These are phyloP conservation scores for Amanita subjunquillea DNA, from an alignment of 768 basidiomycete genomes.

Conservation along the genomic window DNA sequence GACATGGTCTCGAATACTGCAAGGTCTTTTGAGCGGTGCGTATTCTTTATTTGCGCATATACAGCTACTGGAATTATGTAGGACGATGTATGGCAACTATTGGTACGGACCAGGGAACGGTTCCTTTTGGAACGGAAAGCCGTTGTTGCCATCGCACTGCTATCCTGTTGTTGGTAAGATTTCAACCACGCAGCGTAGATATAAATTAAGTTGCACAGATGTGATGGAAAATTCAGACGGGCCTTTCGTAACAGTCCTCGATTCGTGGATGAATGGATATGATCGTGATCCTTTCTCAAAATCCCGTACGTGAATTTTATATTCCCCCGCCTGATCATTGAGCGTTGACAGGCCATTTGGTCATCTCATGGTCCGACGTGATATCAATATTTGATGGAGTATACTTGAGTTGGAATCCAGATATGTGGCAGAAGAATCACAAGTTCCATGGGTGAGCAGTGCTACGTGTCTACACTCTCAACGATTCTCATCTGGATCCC, in stretches of 20 bases:
- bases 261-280: constrained; percentile 49
- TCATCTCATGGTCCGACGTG: constrained; percentile 70
- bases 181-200: neutral
- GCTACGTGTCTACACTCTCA: neutral
- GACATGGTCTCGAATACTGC: constrained; percentile 61
- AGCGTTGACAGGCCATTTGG: constrained; percentile 29
- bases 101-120: constrained; percentile 48
- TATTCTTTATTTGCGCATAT: neutral
- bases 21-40: constrained; percentile 48
- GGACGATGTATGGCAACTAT: constrained; percentile 72
- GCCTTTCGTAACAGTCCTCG: constrained; percentile 54
- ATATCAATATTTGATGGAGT: constrained; percentile 68
- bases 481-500: constrained; percentile 5
- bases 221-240: constrained; percentile 37
- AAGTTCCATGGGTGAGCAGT: constrained; percentile 58
- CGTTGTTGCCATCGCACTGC: constrained; percentile 67
- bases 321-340: neutral
- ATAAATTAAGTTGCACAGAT: constrained; percentile 25
- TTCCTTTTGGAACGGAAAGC: constrained; percentile 28
- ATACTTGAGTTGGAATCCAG: constrained; percentile 84
- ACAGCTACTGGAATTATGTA: constrained; percentile 14
- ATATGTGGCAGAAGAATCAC: constrained; percentile 35
- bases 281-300: constrained; percentile 14
- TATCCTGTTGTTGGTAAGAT: constrained; percentile 72
- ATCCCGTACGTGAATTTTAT: constrained; percentile 18